A percentile compares a stretch with the other conserved stretches of the same genome.
These are phyloP conservation scores for Phaeosphaeria sp. DNA, from an alignment of 2,329 filamentous ascomycete species.

Conservation along the genomic window DNA sequence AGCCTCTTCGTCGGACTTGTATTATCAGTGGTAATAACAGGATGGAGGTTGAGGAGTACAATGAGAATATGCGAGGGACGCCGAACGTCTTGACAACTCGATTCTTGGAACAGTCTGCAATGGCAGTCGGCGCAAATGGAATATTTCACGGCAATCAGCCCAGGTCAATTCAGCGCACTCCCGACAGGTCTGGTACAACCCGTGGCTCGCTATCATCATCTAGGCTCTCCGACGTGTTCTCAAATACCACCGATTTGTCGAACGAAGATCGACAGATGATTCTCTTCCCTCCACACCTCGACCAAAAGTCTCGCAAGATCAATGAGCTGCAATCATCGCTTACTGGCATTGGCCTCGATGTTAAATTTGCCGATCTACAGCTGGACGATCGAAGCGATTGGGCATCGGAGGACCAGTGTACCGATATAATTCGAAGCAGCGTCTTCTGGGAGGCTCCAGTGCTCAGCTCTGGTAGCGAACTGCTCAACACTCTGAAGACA, in stretches of 20 bases:
- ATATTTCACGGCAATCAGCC: neutral
- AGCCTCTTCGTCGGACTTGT: conserved; percentile 14
- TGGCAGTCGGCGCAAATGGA: neutral
- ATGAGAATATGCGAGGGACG: conserved; percentile 1
- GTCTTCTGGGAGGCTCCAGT: conserved; percentile 27
- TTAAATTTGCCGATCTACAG: neutral
- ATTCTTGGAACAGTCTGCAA: neutral
- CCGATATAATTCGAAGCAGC: conserved; percentile 15
- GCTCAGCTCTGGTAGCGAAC: conserved; percentile 24
- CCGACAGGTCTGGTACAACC: neutral
- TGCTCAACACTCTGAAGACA: conserved; percentile 18
- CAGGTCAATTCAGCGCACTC: neutral
- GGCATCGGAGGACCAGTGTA: neutral
- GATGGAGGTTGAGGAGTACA: conserved; percentile 29
- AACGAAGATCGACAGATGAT: conserved; percentile 1
- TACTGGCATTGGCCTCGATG: conserved; percentile 1
- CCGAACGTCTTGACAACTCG: neutral
- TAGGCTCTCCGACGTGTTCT: neutral
- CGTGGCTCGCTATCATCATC: neutral
- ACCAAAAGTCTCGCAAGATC: neutral
- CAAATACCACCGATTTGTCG: neutral
- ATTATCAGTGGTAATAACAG: conserved; percentile 19
- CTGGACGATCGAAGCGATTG: neutral
- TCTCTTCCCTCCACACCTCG: neutral
- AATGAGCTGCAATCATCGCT: conserved; percentile 5